Conservation (phyloP, 2,329 filamentous ascomycete species). For the Venturiaceae sp. region DNA sequence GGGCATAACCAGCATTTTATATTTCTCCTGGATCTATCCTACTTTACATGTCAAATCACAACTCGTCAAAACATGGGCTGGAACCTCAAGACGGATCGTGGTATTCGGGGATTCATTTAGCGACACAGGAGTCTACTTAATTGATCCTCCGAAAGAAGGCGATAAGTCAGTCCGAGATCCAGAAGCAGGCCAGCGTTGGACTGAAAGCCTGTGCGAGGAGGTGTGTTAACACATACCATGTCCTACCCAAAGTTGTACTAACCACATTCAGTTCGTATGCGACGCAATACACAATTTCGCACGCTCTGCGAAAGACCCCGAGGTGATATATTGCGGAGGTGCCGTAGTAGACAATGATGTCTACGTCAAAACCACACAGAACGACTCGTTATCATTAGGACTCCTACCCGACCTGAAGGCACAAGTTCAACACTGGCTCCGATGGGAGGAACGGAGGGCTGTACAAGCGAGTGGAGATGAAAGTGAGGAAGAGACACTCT, state of each 20-base stretch:
- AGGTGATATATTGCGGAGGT: conserved; percentile 10
- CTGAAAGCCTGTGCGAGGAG: conserved; percentile 25
- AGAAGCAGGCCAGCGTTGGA: conserved; percentile 22
- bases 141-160: conserved; percentile 18
- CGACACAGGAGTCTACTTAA: conserved; percentile 24
- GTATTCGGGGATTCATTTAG: conserved; percentile 30
- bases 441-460: conserved; percentile 13
- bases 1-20: conserved; percentile 15
- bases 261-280: conserved; percentile 20
- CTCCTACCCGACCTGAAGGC: conserved; percentile 23
- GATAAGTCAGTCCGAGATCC: conserved; percentile 17
- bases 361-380: conserved; percentile 18
- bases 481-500: conserved; percentile 19
- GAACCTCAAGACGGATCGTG: conserved; percentile 21
- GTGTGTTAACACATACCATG: conserved; percentile 13
- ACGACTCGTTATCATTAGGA: conserved; percentile 13
- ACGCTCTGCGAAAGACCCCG: conserved; percentile 14
- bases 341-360: conserved; percentile 22
- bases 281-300: conserved; percentile 27
- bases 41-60: conserved; percentile 18
- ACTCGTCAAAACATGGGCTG: conserved; percentile 20
- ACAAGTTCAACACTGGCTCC: conserved; percentile 25
- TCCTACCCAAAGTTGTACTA: conserved; percentile 4
- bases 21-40: conserved; percentile 20
- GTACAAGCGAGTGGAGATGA: conserved; percentile 16